A percentile compares a stretch with the other conserved stretches of the same genome.
Conservation (phyloP, 2,329 filamentous ascomycete genomes). For the Myotisia sp. region DNA sequence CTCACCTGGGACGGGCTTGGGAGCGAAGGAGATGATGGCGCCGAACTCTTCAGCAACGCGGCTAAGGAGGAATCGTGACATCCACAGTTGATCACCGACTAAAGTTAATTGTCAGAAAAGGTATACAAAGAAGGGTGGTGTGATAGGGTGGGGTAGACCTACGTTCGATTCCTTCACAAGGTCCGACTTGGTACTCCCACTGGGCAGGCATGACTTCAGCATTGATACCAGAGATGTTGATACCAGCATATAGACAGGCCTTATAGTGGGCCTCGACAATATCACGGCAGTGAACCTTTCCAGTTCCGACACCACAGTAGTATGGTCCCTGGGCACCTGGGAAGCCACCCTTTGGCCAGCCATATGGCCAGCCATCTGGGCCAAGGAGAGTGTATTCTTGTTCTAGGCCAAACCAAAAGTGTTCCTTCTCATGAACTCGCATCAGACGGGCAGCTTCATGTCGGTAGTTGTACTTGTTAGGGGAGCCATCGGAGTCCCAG, state of each 20-base stretch:
- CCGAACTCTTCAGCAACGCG: conserved; percentile 93
- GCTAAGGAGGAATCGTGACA: conserved; percentile 76
- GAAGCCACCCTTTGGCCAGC: conserved; percentile 79
- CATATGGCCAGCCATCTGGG: conserved; percentile 72
- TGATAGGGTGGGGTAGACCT: conserved; percentile 24
- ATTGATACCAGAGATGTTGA: conserved; percentile 96
- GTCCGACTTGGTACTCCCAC: conserved; percentile 97
- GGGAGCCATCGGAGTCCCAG: conserved; percentile 83
- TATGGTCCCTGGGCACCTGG: conserved; percentile 86
- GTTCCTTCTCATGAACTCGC: conserved; percentile 65
- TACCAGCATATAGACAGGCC: conserved; percentile 71
- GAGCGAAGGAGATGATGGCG: conserved; percentile 84
- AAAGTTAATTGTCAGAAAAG: conserved; percentile 6
- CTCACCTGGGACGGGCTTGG: conserved; percentile 88
- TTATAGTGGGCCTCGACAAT: conserved; percentile 94
- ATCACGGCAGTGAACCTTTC: conserved; percentile 95
- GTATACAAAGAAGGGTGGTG: neutral
- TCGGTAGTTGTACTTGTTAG: conserved; percentile 98
- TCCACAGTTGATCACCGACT: conserved; percentile 96
- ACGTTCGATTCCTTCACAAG: conserved; percentile 73
- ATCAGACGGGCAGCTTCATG: conserved; percentile 83
- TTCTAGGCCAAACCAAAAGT: conserved; percentile 95
- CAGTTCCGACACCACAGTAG: conserved; percentile 95
- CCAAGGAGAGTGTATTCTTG: conserved; percentile 96
- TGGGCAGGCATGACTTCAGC: conserved; percentile 97